Evolutionary conservation across 2,329 filamentous ascomycete species (phyloP).

Genomic region (Alternaria gaisen): DNA sequence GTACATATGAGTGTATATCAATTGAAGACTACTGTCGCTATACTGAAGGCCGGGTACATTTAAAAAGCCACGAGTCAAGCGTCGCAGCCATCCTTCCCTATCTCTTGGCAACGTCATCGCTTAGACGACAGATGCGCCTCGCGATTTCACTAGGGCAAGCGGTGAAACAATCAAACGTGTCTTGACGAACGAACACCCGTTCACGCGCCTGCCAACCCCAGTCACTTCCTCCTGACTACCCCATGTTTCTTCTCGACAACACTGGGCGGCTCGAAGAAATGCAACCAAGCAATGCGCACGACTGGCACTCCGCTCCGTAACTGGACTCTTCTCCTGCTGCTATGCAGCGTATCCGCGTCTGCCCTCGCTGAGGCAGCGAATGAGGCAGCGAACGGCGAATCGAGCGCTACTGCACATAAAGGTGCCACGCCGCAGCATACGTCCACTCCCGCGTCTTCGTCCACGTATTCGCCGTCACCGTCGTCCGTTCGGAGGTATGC

Average conservation of each 20-base stretch:
- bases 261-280: slow-evolving; percentile 40
- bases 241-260: slow-evolving; percentile 24
- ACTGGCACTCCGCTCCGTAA: slow-evolving; percentile 50
- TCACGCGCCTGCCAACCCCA: slow-evolving; percentile 20
- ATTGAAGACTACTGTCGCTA: background rate
- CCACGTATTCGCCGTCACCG: slow-evolving; percentile 4
- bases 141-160: slow-evolving; percentile 15
- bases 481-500: slow-evolving; percentile 27
- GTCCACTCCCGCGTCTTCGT: slow-evolving; percentile 21
- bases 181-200: slow-evolving; percentile 27
- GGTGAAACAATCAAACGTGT: slow-evolving; percentile 31
- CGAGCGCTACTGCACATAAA: slow-evolving; percentile 36
- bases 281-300: slow-evolving; percentile 51
- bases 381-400: slow-evolving; percentile 35
- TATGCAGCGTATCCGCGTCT: slow-evolving; percentile 43
- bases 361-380: slow-evolving; percentile 43
- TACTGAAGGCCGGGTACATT: background rate
- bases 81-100: background rate
- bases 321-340: slow-evolving; percentile 47
- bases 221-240: slow-evolving; percentile 15
- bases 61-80: background rate
- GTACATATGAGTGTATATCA: background rate
- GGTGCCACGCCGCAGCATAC: slow-evolving; percentile 31
- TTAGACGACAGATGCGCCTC: slow-evolving; percentile 11
- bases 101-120: slow-evolving; percentile 21